phyloP scores from a whole-genome alignment of 2,329 filamentous ascomycete genomes.

The Neocatenulostroma microsporum region DNA sequence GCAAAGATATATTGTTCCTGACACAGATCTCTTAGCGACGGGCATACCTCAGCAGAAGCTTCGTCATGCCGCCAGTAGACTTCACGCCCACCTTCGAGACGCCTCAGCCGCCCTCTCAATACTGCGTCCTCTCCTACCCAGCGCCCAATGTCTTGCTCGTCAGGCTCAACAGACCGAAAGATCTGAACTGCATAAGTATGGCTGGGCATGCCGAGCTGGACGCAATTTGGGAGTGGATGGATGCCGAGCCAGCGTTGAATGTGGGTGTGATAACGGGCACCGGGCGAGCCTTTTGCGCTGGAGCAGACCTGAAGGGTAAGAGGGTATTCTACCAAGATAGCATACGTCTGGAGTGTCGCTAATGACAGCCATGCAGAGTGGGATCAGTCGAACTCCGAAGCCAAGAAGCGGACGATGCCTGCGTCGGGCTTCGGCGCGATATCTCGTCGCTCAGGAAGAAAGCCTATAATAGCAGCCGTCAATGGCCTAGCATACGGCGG shows the following conservation, averaged over 20 bases:
- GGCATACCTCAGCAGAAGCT: no score
- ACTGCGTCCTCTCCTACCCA: conserved; percentile 24
- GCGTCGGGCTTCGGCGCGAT: no score
- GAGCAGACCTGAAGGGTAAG: conserved; percentile 31
- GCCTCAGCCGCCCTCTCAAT: neutral
- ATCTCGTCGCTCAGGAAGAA: no score
- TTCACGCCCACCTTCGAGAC: conserved; percentile 1
- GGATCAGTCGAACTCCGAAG: no score
- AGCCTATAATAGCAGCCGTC: no score
- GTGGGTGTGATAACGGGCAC: conserved; percentile 30
- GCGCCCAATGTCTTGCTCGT: conserved; percentile 27
- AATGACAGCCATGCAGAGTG: no score
- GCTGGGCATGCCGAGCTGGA: conserved; percentile 27
- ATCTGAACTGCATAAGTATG: conserved; percentile 29
- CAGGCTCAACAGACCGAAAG: conserved; percentile 28
- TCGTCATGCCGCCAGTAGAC: neutral
- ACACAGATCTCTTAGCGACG: no score
- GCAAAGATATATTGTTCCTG: no score
- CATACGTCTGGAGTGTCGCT: no score
- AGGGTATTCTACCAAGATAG: no score
- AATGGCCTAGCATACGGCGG: no score
- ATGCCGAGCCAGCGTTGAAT: conserved; percentile 24
- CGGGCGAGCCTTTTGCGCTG: conserved; percentile 30
- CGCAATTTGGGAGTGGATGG: conserved; percentile 27
- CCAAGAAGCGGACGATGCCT: no score